These are phyloP conservation scores for Brassica balearica DNA, from an alignment of 441 rosid genomes.

Conservation along the genomic window DNA sequence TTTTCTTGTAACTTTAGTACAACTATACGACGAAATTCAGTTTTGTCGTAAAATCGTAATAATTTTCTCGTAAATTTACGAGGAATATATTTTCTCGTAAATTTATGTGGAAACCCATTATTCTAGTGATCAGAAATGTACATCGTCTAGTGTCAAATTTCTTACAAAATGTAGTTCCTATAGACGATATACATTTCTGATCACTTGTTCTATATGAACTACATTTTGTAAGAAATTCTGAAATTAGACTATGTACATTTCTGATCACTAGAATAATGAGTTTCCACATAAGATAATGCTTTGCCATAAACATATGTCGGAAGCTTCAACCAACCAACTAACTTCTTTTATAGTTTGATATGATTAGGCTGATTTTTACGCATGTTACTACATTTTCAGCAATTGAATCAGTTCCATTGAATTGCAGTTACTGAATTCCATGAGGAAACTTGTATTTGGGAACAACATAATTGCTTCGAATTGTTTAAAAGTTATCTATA, in stretches of 20 bases:
- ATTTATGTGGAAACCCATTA: neutral
- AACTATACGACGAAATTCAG: neutral
- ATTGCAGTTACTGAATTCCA: neutral
- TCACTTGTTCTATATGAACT: no score
- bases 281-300: neutral
- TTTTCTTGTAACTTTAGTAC: no score
- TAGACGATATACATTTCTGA: no score
- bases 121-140: neutral
- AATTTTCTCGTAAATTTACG: neutral
- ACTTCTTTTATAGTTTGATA: neutral
- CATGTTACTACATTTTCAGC: constrained; percentile 14
- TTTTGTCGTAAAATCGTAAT: neutral
- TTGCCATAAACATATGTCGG: neutral
- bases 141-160: no score
- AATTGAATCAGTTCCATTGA: neutral
- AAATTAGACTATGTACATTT: no score
- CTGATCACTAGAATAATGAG: neutral
- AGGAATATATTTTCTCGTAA: neutral
- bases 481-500: neutral
- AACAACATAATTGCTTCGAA: neutral
- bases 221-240: no score
- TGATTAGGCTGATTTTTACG: neutral
- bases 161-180: no score
- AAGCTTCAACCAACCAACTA: neutral
- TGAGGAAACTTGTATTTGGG: neutral